Conservation (phyloP, 2,329 filamentous ascomycete species). For the Aspergillus sp. region DNA sequence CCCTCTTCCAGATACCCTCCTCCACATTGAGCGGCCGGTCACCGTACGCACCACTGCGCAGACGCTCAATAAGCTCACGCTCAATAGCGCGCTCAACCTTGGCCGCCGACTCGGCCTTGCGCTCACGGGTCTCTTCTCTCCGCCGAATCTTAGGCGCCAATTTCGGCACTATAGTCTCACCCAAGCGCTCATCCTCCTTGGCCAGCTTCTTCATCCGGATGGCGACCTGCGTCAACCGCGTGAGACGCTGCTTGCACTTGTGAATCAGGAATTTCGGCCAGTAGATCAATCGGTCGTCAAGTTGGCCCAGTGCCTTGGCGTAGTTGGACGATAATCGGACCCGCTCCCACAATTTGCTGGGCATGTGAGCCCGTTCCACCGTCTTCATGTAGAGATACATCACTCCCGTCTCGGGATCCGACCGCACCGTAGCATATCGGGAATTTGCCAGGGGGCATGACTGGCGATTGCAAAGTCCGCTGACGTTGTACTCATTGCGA, state of each 20-base stretch:
- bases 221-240: constrained; percentile 83
- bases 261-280: constrained; percentile 91
- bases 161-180: constrained; percentile 82
- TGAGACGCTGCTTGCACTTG: constrained; percentile 95
- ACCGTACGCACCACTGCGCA: constrained; percentile 89
- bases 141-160: constrained; percentile 83
- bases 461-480: constrained; percentile 77
- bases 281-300: constrained; percentile 83
- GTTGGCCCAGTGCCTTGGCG: constrained; percentile 77
- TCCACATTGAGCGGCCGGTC: constrained; percentile 93
- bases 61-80: constrained; percentile 83
- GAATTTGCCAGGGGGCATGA: constrained; percentile 88
- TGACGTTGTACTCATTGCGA: constrained; percentile 88
- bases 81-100: constrained; percentile 97
- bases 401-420: constrained; percentile 71
- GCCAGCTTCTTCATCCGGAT: constrained; percentile 73
- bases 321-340: constrained; percentile 90
- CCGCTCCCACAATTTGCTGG: constrained; percentile 89
- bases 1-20: constrained; percentile 95
- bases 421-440: constrained; percentile 85
- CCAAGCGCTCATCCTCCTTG: constrained; percentile 82
- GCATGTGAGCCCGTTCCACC: constrained; percentile 80
- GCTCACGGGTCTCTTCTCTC: constrained; percentile 69
- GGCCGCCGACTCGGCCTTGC: constrained; percentile 74
- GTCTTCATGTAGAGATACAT: constrained; percentile 98